phyloP scores from a whole-genome alignment of 768 basidiomycete genomes.

The Plicaturopsis crispa region DNA sequence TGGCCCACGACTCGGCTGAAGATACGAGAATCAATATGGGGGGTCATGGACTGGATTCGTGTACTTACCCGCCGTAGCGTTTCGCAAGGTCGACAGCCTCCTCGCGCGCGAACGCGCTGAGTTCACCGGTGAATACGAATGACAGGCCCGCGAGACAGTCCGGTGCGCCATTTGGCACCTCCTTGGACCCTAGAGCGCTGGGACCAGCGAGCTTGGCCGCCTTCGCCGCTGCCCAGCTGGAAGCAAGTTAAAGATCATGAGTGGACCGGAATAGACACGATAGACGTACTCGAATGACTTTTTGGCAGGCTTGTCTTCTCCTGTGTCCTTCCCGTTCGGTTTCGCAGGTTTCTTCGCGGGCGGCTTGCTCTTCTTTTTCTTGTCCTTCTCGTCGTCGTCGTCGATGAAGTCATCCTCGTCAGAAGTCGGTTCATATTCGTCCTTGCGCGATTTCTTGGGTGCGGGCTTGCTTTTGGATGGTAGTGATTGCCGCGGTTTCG shows the following conservation, averaged over 20 bases:
- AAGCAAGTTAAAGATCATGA: neutral
- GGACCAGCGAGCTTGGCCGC: slow-evolving; percentile 61
- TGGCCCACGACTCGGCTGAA: slow-evolving; percentile 76
- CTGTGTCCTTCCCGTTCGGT: slow-evolving; percentile 13
- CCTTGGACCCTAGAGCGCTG: slow-evolving; percentile 46
- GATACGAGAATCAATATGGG: too few relatives aligned
- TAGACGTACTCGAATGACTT: slow-evolving; percentile 20
- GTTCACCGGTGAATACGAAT: slow-evolving; percentile 94
- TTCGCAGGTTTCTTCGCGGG: slow-evolving; percentile 15
- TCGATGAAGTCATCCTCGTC: slow-evolving; percentile 4
- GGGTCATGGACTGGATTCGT: neutral
- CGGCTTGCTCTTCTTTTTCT: slow-evolving; percentile 19
- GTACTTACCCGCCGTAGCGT: slow-evolving; percentile 83
- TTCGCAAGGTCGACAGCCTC: slow-evolving; percentile 86
- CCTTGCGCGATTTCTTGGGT: too few relatives aligned
- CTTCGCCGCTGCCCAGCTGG: slow-evolving; percentile 43
- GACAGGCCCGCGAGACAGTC: slow-evolving; percentile 81
- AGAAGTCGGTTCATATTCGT: too few relatives aligned
- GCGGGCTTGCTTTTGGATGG: too few relatives aligned
- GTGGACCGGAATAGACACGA: neutral
- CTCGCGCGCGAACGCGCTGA: slow-evolving; percentile 80
- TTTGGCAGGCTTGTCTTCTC: slow-evolving; percentile 10
- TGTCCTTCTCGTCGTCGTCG: slow-evolving; percentile 14
- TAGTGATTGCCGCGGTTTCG: slow-evolving; percentile 9
- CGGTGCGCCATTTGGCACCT: slow-evolving; percentile 62